phyloP scores from a whole-genome alignment of 805 yeast species.

The Spathaspora girioi region DNA sequence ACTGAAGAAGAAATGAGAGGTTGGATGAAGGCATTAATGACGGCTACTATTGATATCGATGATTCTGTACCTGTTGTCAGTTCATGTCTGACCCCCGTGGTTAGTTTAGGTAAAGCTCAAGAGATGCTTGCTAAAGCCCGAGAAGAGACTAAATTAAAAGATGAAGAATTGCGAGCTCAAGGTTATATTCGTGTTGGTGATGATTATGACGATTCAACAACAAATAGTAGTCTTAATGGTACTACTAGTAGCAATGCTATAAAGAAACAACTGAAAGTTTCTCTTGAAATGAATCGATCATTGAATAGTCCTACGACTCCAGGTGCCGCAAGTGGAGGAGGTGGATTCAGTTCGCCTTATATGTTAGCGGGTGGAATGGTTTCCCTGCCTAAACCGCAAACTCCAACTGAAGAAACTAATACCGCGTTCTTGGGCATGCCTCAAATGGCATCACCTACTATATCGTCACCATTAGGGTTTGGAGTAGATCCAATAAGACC shows the following conservation, averaged over 20 bases:
- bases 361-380: conserved; percentile 59
- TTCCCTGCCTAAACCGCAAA: conserved; percentile 41
- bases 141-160: conserved; percentile 61
- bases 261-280: background rate
- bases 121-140: conserved; percentile 79
- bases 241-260: background rate
- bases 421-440: background rate
- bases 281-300: background rate
- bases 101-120: conserved; percentile 81
- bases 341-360: conserved; percentile 71
- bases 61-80: conserved; percentile 88
- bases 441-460: background rate
- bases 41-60: conserved; percentile 94
- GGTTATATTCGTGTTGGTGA: conserved; percentile 28
- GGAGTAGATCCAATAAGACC: background rate
- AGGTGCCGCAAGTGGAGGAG: conserved; percentile 22
- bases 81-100: conserved; percentile 94
- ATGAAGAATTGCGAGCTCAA: conserved; percentile 45
- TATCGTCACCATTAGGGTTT: background rate
- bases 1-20: conserved; percentile 84
- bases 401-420: conserved; percentile 10
- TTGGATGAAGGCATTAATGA: conserved; percentile 94
- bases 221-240: background rate
- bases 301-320: background rate
- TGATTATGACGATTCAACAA: conserved; percentile 6